Base-by-base conservation (phyloP, 2,329 filamentous ascomycete species). In the Decorospora gaudefroyi region DNA sequence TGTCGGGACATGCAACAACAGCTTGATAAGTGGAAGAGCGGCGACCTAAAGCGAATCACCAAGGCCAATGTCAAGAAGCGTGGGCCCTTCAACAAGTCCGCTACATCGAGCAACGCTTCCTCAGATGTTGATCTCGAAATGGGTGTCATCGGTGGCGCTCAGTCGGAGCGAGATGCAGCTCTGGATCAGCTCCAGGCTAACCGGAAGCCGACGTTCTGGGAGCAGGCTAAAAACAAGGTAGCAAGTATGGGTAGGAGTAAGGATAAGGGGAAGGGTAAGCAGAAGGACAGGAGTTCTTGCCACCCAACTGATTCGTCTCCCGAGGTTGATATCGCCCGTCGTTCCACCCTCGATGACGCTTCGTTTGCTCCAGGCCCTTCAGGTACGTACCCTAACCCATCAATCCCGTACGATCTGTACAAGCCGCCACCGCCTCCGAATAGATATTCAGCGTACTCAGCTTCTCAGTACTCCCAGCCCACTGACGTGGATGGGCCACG, bases 21-120 rank as follows among this genome's bases (percentile, higher is more conserved):
- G 16, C 28, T 55, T 4, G n/a, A 17, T 2, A 52, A 50, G 23
- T 55, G 42, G 39, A 21, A 52, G 15, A 32, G 33, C 3, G 51
- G 49, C 1, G 45, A 55, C 21, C 33, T 47, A 10, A 47, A 47
- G 23, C 18, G 25, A 4, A 46, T 52, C 11, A 52, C 49, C 4
- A 41, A 34, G 4, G 25, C 36, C 6, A 45, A 46, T 39, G 39
- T 52, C 7, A 39, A 23, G 29, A 8, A 33, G 5, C 43, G 48
- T 2, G 44, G 49, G 25, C 15, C 23, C 3, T 11, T 36, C 3
- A 36, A 33, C 21, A 32, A 40, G 16, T 9, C 16, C 4, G 26
- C 32, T 7, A 35, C 27, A 10, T 19, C 39, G 5, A 30, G 17
- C 5, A 30, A 35, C 7, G n/a, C 31, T 25, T 16, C 29, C 2